Evolutionary conservation across 257 asterid genomes (phyloP), one percentile per base, ranked within the genome.

Genomic region (Mentha longifolia): DNA sequence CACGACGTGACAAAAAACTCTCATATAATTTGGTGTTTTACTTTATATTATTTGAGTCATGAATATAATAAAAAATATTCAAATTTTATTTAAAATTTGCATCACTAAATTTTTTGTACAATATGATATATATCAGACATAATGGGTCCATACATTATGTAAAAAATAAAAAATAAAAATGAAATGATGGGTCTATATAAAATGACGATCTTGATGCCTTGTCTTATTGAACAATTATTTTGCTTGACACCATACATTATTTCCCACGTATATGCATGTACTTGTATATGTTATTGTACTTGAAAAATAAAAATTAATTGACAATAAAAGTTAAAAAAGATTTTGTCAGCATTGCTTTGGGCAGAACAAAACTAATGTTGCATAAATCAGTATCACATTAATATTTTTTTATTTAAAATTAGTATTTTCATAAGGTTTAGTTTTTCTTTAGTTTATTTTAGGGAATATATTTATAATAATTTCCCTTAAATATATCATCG

Each of bases 1-100:
- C 65, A 49, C 17, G 79, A 75, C 41, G 65, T 75, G 70, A 67
- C 79, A 60, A 66, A 63, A 50, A 13, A 45, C 12, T 63, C 52
- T 45, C 35, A 70, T 16, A 51, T 15, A 10, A 17, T 20, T 70
- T 30, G 37, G 22, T 37, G 35, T 42, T 9, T 57, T 3, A 12
- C 43, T 39, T 39, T 39, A 39, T 39, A 28, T 42, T 42, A 28
- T 13, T 31, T 28, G 9, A n/a, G 20, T 22, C 56, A 37, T 54
- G 11, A 6, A n/a, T 30, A 15, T 50, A n/a, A 22, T 13, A 13
- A 17, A 30, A 12, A 22, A 67, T 19, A 6, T 20, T 47, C 25
- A n/a, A n/a, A 3, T 43, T 45, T 22, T n/a, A 28, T 66, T 30
- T 30, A 15, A 3, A 14, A 46, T 46, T 22, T 46, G 14, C 10